Base-by-base conservation (phyloP, 2,329 filamentous ascomycete genomes). In the Pseudogymnoascus sp. region DNA sequence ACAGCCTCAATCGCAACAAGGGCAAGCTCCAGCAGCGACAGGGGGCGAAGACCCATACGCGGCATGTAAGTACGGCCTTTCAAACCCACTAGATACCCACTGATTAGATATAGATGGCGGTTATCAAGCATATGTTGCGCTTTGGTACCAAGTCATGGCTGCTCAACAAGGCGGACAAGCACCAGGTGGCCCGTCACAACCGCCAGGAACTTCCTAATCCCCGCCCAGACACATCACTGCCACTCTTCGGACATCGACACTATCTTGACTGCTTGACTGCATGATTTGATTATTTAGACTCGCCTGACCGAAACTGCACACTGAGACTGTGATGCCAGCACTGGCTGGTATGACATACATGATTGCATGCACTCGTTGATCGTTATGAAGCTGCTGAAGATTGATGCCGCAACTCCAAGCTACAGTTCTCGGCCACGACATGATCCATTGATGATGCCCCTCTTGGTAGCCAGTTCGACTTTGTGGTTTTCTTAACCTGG, bases 101-200 rank as follows among this genome's bases (percentile, higher is more conserved):
- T 69, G 57, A 73, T 63, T 21, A 34, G 39, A 57, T 60, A 39
- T 65, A 87, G 85, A 93, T 77, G 90, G 90, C 69, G 90, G 90
- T 66, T 93, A 93, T 75, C 84, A 92, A 70, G 88, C 88, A 70
- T 95, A 93, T 74, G 77, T 92, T 65, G 85, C 88, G 43, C 81
- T 93, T 70, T 95, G 90, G 90, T 93, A 92, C 77, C 87, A 90
- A 72, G 89, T 89, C 60, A 74, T 84, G 72, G 81, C 81, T 61
- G 79, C 82, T 71, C 81, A 83, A 72, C 77, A 79, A 70, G 67
- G 69, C 60, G 72, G 68, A 36, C 70, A 71, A 36, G 73, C 74
- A 62, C 67, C 72, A 60, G 72, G 73, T 62, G 76, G 78, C 48
- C 66, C 72, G 62, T 73, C 74, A 19, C 77, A 77, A 65, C 77